Percentiles rank a stretch among this genome's conserved stretches.
These are phyloP conservation scores for Phaeosphaeria sp. DNA, from an alignment of 2,329 filamentous ascomycete genomes.

Conservation along the genomic window DNA sequence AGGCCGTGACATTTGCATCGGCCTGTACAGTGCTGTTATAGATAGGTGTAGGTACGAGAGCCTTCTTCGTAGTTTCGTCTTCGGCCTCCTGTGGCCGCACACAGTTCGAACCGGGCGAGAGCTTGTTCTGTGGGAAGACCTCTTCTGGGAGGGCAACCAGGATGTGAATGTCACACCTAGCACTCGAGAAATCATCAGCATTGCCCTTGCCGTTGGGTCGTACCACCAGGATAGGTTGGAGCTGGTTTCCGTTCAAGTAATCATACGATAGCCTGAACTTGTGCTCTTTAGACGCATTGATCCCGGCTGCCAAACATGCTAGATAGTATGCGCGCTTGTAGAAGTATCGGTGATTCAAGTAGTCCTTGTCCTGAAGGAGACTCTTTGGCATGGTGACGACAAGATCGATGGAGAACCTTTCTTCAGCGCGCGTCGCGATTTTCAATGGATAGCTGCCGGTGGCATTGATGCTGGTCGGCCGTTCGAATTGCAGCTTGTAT, in stretches of 20 bases:
- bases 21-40: slow-evolving; percentile 88
- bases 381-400: slow-evolving; percentile 81
- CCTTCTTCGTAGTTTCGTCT: slow-evolving; percentile 49
- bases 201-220: slow-evolving; percentile 40
- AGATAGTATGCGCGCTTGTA: slow-evolving; percentile 94
- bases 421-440: slow-evolving; percentile 72
- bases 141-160: slow-evolving; percentile 74
- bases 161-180: slow-evolving; percentile 67
- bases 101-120: slow-evolving; percentile 72
- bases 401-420: slow-evolving; percentile 73
- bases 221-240: slow-evolving; percentile 72
- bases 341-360: slow-evolving; percentile 89
- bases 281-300: slow-evolving; percentile 65
- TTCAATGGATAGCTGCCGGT: slow-evolving; percentile 85
- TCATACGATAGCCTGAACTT: slow-evolving; percentile 68
- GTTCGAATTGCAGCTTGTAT: slow-evolving; percentile 80
- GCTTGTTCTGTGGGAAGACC: slow-evolving; percentile 74
- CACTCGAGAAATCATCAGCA: slow-evolving; percentile 46
- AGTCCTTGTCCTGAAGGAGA: slow-evolving; percentile 93
- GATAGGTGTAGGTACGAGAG: slow-evolving; percentile 70
- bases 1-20: slow-evolving; percentile 74
- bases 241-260: slow-evolving; percentile 72
- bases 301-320: slow-evolving; percentile 75
- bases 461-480: slow-evolving; percentile 80
- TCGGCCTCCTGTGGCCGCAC: slow-evolving; percentile 63